Conservation (phyloP, 2,329 filamentous ascomycete species). For the Neoscytalidium dimidiatum region DNA sequence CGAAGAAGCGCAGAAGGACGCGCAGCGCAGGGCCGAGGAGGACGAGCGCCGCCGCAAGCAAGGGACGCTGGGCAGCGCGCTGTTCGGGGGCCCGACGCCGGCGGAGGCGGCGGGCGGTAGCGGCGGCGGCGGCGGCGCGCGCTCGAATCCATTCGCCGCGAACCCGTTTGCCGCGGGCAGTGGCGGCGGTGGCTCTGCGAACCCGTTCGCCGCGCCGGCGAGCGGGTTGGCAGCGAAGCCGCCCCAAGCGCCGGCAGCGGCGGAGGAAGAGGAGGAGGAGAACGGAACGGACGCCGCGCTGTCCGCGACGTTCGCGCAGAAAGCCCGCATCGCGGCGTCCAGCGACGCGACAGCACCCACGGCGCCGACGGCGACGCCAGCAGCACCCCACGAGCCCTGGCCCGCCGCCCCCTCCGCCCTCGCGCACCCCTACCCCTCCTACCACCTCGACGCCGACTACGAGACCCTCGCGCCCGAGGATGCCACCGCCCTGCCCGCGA, state of each 20-base stretch:
- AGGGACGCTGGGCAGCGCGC: conserved; percentile 59
- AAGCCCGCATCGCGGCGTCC: conserved; percentile 54
- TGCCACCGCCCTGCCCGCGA: conserved; percentile 50
- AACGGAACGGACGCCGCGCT: conserved; percentile 53
- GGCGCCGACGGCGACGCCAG: conserved; percentile 58
- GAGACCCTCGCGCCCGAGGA: conserved; percentile 72
- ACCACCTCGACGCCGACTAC: conserved; percentile 86
- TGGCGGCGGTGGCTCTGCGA: conserved; percentile 44
- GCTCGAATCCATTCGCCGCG: conserved; percentile 62
- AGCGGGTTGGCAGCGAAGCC: conserved; percentile 43
- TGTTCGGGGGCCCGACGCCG: conserved; percentile 61
- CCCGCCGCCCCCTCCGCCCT: conserved; percentile 44
- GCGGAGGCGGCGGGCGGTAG: conserved; percentile 42
- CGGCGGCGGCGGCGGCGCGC: conserved; percentile 42
- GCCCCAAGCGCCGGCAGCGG: conserved; percentile 34
- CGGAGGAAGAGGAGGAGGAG: not conserved
- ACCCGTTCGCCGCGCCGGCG: conserved; percentile 52
- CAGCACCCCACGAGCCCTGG: conserved; percentile 45
- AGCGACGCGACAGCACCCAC: conserved; percentile 27
- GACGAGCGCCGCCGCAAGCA: conserved; percentile 33
- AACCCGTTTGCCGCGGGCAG: conserved; percentile 54
- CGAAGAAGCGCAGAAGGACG: conserved; percentile 26
- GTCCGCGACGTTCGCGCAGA: conserved; percentile 74
- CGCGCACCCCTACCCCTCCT: conserved; percentile 71
- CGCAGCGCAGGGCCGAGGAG: conserved; percentile 22